These are phyloP conservation scores for Prunus campanulata DNA, from an alignment of 306 rosid species.

Conservation along the genomic window DNA sequence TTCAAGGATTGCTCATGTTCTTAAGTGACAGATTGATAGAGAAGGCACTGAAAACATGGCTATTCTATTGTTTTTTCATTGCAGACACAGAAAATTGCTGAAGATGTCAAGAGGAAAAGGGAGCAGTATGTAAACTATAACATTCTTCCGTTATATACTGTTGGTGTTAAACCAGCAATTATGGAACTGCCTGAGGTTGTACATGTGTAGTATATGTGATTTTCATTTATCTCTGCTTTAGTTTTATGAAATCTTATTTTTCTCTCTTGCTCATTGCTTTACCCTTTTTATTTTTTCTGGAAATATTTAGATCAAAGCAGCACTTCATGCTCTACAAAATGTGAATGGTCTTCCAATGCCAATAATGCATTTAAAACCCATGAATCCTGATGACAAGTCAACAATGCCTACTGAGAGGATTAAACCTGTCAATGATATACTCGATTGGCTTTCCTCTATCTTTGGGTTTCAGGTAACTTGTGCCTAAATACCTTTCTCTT, in stretches of 20 bases:
- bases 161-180: constrained; percentile 78
- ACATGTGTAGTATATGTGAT: constrained; percentile 7
- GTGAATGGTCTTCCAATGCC: constrained; percentile 81
- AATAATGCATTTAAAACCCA: constrained; percentile 33
- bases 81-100: constrained; percentile 65
- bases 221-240: neutral
- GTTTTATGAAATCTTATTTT: constrained; percentile 4
- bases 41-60: constrained; percentile 7
- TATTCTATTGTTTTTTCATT: constrained; percentile 19
- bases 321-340: constrained; percentile 56
- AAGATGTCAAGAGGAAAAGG: constrained; percentile 59
- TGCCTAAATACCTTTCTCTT: constrained; percentile 13
- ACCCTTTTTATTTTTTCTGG: constrained; percentile 6
- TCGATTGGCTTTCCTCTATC: constrained; percentile 77
- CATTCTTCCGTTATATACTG: constrained; percentile 83
- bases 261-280: constrained; percentile 10
- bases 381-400: constrained; percentile 35
- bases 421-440: constrained; percentile 72
- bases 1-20: constrained; percentile 17
- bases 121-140: constrained; percentile 69
- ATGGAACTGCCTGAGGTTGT: constrained; percentile 93
- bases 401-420: constrained; percentile 44
- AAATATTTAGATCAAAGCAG: constrained; percentile 68
- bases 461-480: constrained; percentile 91
- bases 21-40: constrained; percentile 9